A percentile compares a stretch with the other conserved stretches of the same genome.
These are phyloP conservation scores for Diversispora eburnea DNA, from an alignment of 192 early-diverging fungal genomes.

Conservation along the genomic window DNA sequence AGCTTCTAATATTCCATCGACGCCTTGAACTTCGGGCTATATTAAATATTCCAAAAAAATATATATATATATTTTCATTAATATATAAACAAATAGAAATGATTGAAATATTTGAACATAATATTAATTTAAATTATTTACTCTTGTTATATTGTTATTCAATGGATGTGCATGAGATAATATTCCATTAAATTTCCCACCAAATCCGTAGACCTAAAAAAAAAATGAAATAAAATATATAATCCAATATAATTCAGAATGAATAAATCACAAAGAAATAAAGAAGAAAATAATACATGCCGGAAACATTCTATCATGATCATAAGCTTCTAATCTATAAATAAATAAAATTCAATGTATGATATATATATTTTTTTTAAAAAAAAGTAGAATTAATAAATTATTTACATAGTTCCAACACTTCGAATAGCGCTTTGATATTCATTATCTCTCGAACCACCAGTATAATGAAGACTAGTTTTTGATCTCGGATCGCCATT, in stretches of 20 bases:
- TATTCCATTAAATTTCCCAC: slow-evolving; percentile 38
- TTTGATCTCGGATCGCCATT: slow-evolving; percentile 50
- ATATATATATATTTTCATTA: background rate
- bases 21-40: slow-evolving; percentile 52
- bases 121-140: slow-evolving; percentile 13
- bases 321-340: slow-evolving; percentile 43
- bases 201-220: slow-evolving; percentile 39
- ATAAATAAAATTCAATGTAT: background rate
- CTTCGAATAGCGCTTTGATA: slow-evolving; percentile 48
- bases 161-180: slow-evolving; percentile 48
- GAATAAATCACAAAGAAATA: no score
- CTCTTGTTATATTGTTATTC: slow-evolving; percentile 37
- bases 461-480: slow-evolving; percentile 46
- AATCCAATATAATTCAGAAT: no score
- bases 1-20: slow-evolving; percentile 44
- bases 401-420: slow-evolving; percentile 38
- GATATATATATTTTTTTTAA: background rate
- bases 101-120: background rate
- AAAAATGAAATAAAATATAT: no score
- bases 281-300: slow-evolving; percentile 25
- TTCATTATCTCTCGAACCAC: slow-evolving; percentile 37
- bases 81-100: no score
- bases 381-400: background rate
- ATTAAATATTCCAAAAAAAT: background rate
- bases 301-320: slow-evolving; percentile 46